Percentiles rank a stretch among this genome's conserved stretches.
phyloP scores from a whole-genome alignment of 768 basidiomycete genomes.

The Royoungia palumana region DNA sequence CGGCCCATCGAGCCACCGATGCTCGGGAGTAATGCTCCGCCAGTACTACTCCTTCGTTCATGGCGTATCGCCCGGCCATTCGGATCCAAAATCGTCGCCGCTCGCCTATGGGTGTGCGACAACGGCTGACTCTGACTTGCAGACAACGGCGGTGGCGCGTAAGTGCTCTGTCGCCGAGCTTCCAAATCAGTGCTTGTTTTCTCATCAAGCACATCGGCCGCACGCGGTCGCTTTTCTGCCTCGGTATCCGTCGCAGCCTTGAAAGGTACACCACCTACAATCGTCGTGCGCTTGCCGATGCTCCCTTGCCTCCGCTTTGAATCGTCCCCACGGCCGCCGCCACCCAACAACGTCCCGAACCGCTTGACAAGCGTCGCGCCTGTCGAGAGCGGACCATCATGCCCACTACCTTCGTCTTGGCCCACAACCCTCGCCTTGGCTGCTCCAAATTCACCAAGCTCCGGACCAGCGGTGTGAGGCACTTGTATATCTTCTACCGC shows the following conservation, averaged over 20 bases:
- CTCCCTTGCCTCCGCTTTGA: slow-evolving; percentile 38
- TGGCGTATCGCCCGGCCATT: slow-evolving; percentile 60
- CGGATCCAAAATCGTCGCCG: slow-evolving; percentile 75
- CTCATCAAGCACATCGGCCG: slow-evolving; percentile 17
- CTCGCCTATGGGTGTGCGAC: slow-evolving; percentile 62
- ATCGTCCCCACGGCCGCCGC: slow-evolving; percentile 43
- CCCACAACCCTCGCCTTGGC: slow-evolving; percentile 31
- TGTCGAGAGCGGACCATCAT: slow-evolving; percentile 42
- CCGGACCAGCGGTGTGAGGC: slow-evolving; percentile 67
- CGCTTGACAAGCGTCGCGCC: slow-evolving; percentile 73
- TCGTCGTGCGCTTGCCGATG: slow-evolving; percentile 47
- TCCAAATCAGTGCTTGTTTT: slow-evolving; percentile 24
- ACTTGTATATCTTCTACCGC: slow-evolving; percentile 36
- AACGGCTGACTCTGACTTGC: slow-evolving; percentile 55
- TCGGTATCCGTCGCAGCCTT: slow-evolving; percentile 37
- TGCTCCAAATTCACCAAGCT: slow-evolving; percentile 51
- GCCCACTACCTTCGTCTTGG: slow-evolving; percentile 23
- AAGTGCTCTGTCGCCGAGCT: slow-evolving; percentile 17
- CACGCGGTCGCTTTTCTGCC: slow-evolving; percentile 30
- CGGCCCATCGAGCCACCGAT: slow-evolving; percentile 61
- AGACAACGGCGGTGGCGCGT: slow-evolving; percentile 32
- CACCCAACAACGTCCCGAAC: slow-evolving; percentile 63
- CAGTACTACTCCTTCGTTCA: slow-evolving; percentile 74
- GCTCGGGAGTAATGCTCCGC: slow-evolving; percentile 50
- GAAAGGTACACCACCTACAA: slow-evolving; percentile 42